Evolutionary conservation across 148 eudicot species (phyloP).

Genomic region (Limonium bicolor): DNA sequence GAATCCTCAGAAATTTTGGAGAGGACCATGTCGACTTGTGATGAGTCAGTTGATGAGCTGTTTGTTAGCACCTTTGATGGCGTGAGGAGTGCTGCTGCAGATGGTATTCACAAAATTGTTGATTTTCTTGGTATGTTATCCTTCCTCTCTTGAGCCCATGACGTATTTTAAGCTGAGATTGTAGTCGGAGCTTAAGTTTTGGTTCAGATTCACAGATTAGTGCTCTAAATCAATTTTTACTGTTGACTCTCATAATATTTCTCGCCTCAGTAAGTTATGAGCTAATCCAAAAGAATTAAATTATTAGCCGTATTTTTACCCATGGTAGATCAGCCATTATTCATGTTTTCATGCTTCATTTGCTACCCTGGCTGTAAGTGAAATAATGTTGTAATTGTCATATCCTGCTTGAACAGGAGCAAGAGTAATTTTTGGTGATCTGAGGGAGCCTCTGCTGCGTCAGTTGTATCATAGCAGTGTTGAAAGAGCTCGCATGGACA

Average conservation of each 20-base stretch:
- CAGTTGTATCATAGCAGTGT: slow-evolving; percentile 62
- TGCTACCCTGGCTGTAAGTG: neutral
- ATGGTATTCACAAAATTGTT: slow-evolving; percentile 35
- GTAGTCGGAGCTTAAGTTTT: too few relatives aligned
- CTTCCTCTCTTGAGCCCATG: too few relatives aligned
- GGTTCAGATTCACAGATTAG: too few relatives aligned
- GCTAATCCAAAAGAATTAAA: too few relatives aligned
- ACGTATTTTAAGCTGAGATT: too few relatives aligned
- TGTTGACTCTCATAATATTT: too few relatives aligned
- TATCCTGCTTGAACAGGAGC: slow-evolving; percentile 30
- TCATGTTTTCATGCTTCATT: neutral
- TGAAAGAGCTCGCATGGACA: slow-evolving; percentile 68
- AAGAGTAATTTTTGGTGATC: slow-evolving; percentile 75
- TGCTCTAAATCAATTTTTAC: too few relatives aligned
- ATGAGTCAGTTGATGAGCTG: slow-evolving; percentile 74
- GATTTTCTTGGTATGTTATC: slow-evolving; percentile 72
- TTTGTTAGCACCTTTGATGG: slow-evolving; percentile 72
- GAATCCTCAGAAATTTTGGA: slow-evolving; percentile 21
- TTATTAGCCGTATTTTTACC: neutral
- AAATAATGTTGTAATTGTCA: neutral
- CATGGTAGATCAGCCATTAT: neutral
- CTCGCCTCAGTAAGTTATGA: too few relatives aligned
- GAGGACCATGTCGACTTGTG: slow-evolving; percentile 23
- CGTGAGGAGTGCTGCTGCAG: slow-evolving; percentile 40
- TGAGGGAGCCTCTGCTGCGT: slow-evolving; percentile 52